Conservation (phyloP, 495 filamentous ascomycete species). For the Gamarada debralockiae region DNA sequence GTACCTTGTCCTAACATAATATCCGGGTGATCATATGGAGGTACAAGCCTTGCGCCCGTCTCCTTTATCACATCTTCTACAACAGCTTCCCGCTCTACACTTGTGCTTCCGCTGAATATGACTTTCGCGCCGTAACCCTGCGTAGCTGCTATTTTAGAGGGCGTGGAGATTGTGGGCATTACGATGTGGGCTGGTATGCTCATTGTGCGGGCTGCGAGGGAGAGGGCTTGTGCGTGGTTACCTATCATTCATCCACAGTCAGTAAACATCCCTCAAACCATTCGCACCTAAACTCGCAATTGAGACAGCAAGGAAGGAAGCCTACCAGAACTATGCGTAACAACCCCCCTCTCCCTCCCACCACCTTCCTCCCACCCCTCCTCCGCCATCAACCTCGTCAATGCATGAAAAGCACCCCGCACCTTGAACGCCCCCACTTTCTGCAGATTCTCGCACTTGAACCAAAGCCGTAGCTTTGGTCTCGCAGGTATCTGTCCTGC, state of each 20-base stretch:
- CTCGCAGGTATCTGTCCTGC: constrained; percentile 53
- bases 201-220: constrained; percentile 70
- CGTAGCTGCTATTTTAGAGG: constrained; percentile 84
- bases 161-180: constrained; percentile 81
- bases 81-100: constrained; percentile 75
- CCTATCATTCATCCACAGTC: constrained; percentile 42
- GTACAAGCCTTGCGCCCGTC: constrained; percentile 74
- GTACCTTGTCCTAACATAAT: constrained; percentile 93
- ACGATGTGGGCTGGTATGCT: constrained; percentile 70
- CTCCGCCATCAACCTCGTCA: constrained; percentile 65
- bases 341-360: constrained; percentile 61
- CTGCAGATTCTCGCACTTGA: constrained; percentile 97
- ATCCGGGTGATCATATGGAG: constrained; percentile 88
- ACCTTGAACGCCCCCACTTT: constrained; percentile 92
- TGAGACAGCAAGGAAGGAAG: constrained; percentile 10
- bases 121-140: constrained; percentile 70
- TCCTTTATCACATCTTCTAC: constrained; percentile 58
- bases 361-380: constrained; percentile 52
- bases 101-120: constrained; percentile 77
- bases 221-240: constrained; percentile 94
- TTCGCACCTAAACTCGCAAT: background rate
- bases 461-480: constrained; percentile 73
- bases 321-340: constrained; percentile 87
- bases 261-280: too few species aligned
- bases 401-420: constrained; percentile 84